Evolutionary conservation across 129 eudicot species (phyloP).

Genomic region (Oenanthe sinensis): DNA sequence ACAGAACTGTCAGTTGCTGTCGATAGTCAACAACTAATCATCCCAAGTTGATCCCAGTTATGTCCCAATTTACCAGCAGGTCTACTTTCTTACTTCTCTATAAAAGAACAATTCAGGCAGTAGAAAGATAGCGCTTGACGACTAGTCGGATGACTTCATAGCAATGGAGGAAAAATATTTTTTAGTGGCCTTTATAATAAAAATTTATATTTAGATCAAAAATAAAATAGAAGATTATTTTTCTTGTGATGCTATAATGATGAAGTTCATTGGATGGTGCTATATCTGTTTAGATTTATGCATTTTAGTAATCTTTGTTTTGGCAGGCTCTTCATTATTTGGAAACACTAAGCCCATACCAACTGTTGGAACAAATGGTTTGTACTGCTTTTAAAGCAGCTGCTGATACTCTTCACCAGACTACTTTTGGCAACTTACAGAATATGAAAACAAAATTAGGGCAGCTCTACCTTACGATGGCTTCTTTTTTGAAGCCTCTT

Average conservation of each 20-base stretch:
- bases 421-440: slow-evolving; percentile 56
- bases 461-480: slow-evolving; percentile 60
- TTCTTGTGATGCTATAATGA: not conserved
- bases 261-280: not conserved
- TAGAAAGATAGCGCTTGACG: too few relatives aligned
- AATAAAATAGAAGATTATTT: not conserved
- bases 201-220: not conserved
- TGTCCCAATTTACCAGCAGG: too few relatives aligned
- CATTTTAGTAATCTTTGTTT: not conserved
- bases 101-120: too few relatives aligned
- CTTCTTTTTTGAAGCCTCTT: slow-evolving; percentile 51
- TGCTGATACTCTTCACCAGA: slow-evolving; percentile 68
- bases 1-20: too few relatives aligned
- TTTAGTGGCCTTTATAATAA: too few relatives aligned
- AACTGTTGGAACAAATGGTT: slow-evolving; percentile 85
- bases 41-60: too few relatives aligned
- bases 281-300: not conserved
- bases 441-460: slow-evolving; percentile 62
- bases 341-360: slow-evolving; percentile 78
- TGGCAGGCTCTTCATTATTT: slow-evolving; percentile 78
- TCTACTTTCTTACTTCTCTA: too few relatives aligned
- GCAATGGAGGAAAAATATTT: too few relatives aligned
- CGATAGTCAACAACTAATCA: too few relatives aligned
- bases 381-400: slow-evolving; percentile 82
- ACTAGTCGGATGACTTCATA: too few relatives aligned